Base-by-base conservation (phyloP, 2,329 filamentous ascomycete species). In the Periconia sp. region DNA sequence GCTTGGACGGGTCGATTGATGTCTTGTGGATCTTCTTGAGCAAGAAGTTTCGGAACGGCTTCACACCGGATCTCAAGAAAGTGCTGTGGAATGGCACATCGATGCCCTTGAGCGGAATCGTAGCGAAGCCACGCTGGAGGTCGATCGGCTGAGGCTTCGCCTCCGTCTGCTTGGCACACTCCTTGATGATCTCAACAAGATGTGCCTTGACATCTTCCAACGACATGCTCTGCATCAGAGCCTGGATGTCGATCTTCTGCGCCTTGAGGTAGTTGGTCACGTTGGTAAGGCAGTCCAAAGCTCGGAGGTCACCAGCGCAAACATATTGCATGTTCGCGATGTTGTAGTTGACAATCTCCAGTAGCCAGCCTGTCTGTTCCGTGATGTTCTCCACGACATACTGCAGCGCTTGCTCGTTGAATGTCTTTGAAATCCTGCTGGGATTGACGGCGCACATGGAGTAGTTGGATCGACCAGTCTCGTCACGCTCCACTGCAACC, bases 21-120 rank as follows among this genome's bases (percentile, higher is more conserved):
- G 92, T 96, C 84, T 95, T 96, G 82, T 97, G 91, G 78, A 99
- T 97, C 84, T 99, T 99, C 88, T 97, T 99, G 61, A 97, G 86
- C 69, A 99, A 74, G 84, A 99, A 99, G 31, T 87, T 92, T 57
- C 94, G 84, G 90, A 99, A 99, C 33, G 95, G 94, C 81, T 99
- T 99, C 73, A 99, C 94, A 63, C 94, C 95, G 26, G 91, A 96
- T 42, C 95, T 89, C 75, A 99, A 77, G 81, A 99, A 99, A 13
- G 94, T 99, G 60, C 88, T 94, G 81, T 99, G 94, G 89, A 99
- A 99, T 31, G 94, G 94, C 67, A 97, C 95, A 63, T 99, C 94
- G 61, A 99, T 99, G 52, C 95, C 95, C 66, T 88, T 89, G 54
- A 99, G 87, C 30, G 95, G 94, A 59, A 99, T 97, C 17, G 92